A percentile compares a stretch with the other conserved stretches of the same genome.
phyloP scores from a whole-genome alignment of 352 stramenopile species.

The Bremia lactucae region DNA sequence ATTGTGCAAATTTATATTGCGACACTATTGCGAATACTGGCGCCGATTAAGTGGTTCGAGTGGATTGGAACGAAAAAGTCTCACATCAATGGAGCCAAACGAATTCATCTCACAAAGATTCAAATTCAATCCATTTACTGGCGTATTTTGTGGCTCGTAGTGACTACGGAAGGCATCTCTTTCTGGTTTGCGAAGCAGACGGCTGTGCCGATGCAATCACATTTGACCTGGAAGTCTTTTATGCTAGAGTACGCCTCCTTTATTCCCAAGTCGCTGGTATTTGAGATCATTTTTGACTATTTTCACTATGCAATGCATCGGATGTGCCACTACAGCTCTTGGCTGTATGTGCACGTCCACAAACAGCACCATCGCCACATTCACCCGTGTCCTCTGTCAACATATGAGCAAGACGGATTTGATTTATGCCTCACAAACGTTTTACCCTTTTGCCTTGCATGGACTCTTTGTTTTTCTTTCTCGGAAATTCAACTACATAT shows the following conservation, averaged over 20 bases:
- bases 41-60: conserved; percentile 66
- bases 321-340: conserved; percentile 47
- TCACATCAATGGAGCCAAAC: conserved; percentile 57
- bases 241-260: conserved; percentile 43
- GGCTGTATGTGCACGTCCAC: conserved; percentile 74
- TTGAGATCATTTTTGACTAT: conserved; percentile 80
- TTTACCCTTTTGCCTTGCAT: conserved; percentile 48
- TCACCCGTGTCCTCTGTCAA: conserved; percentile 66
- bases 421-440: conserved; percentile 75
- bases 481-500: conserved; percentile 55
- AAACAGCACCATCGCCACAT: conserved; percentile 75
- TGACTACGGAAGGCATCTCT: conserved; percentile 59
- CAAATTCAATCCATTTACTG: conserved; percentile 42
- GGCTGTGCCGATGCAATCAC: background rate
- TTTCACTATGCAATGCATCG: conserved; percentile 79
- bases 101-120: conserved; percentile 24
- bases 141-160: conserved; percentile 54
- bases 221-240: conserved; percentile 17
- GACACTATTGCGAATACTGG: conserved; percentile 42
- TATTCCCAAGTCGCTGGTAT: conserved; percentile 74
- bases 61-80: conserved; percentile 65
- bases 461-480: conserved; percentile 32
- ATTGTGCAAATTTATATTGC: conserved; percentile 27
- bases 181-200: conserved; percentile 32
- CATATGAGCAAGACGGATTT: conserved; percentile 72